Base-by-base conservation (phyloP, 1,284 basidiomycete species). In the Trichosporon sp. region DNA sequence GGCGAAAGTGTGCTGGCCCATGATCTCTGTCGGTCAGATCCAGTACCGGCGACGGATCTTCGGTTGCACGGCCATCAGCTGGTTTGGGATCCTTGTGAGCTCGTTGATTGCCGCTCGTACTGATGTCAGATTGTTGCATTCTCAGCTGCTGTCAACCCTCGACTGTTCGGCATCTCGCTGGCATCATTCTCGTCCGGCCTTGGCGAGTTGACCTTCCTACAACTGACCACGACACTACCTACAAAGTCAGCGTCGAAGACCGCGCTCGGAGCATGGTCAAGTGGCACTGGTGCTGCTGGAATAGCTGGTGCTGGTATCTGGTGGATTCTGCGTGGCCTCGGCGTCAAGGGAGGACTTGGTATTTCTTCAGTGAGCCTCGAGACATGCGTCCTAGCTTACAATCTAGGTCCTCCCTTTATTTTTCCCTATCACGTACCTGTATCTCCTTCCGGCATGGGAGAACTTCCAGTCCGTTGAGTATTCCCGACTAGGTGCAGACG, bases 1-100 rank as follows among this genome's bases (percentile, higher is more conserved):
- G 73, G 94, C 93, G 26, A 99, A 98, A 84, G 87, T 97, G 2
- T 90, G 90, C 8, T 99, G 95, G 95, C 96, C 96, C 0, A 95
- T 98, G 78, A 76, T 96, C 7, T 87, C 94, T 51, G 91, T 90
- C 77, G 95, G 95, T 0, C 86, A 88, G 73, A 92, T 96, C 83
- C 87, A 89, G 73, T 98, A 97, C 80, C 85, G 86, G 0, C 88
- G 87, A 65, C 88, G 95, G 16, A 81, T 97, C n/a, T 73, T 89
- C 5, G 90, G 90, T 54, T 97, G 96, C 78, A 91, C 90, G 65
- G 73, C 86, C 1, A 81, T 92, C 68, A 93, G 91, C 77, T 90
- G 91, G 70, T 77, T 87, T 12, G 95, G 94, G 7, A 96, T 96
- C 89, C 83, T 95, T 64, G 92, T 94, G 51, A 70, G 83, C 26